Base-by-base conservation (phyloP, 2,329 filamentous ascomycete genomes). In the Fusarium abutilonis region DNA sequence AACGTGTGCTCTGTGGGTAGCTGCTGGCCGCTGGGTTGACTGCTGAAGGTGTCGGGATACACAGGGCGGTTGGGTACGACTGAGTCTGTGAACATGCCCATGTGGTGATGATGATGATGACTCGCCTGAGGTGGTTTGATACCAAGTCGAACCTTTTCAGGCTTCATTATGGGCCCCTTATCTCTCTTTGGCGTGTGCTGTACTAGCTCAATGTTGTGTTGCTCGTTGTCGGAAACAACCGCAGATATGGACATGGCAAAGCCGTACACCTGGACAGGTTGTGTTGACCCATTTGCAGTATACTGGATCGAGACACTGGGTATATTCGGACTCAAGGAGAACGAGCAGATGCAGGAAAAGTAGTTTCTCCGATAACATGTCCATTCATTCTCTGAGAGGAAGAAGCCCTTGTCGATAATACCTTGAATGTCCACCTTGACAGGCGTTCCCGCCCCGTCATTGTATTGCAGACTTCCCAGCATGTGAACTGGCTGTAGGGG, bases 341-440 rank as follows among this genome's bases (percentile, higher is more conserved):
- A 97, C 4, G 89, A 91, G 74, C 91, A 94, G 47, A 89, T 86
- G 49, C 95, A 92, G 0, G 91, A 89, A 73, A 97, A 95, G 76
- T 97, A 97, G 74, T 97, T 97, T 39, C 93, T 85, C 31, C 93
- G 84, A 73, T 97, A 97, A 77, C 93, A 96, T 0, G 93, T 97
- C 92, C 92, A 97, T 68, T 93, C 91, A 15, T 85, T 83, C 52
- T 96, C 93, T 4, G 84, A 84, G 32, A 88, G 80, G 73, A 97
- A 96, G 77, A 96, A 96, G 0, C 93, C 93, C 70, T 96, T 96
- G 74, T 96, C 91, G 57, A 96, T 92, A 69, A 87, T 89, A 32
- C 91, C 91, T 28, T 88, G 83, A 63, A 97, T 91, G 13, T 91
- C 89, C 17, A 90, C 83, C 63, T 87, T 88, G 64, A 95, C 82